Conservation (phyloP, 2,329 filamentous ascomycete species). For the Botrytis elliptica region DNA sequence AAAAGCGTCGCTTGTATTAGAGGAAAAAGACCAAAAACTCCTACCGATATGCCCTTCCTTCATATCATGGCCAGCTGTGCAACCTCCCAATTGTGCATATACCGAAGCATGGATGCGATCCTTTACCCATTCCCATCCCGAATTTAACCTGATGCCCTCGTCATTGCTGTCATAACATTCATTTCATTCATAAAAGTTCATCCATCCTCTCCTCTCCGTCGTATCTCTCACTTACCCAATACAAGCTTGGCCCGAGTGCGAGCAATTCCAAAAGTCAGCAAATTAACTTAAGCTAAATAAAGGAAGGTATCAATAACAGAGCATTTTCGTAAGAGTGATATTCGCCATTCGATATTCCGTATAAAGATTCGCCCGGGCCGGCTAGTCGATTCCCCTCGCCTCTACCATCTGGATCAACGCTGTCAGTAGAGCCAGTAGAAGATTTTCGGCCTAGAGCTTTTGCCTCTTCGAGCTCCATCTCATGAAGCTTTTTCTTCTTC, state of each 20-base stretch:
- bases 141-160: not conserved
- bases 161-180: constrained; percentile 10
- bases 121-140: constrained; percentile 6
- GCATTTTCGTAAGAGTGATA: constrained; percentile 20
- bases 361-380: constrained; percentile 18
- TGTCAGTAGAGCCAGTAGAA: constrained; percentile 28
- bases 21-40: constrained; percentile 1
- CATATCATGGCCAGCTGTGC: not conserved
- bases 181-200: not conserved
- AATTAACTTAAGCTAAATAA: constrained; percentile 13
- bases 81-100: constrained; percentile 4
- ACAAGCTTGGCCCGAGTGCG: constrained; percentile 7
- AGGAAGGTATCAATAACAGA: constrained; percentile 21
- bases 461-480: constrained; percentile 60
- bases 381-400: constrained; percentile 18
- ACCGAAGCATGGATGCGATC: not conserved
- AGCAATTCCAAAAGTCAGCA: constrained; percentile 8
- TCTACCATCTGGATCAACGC: constrained; percentile 14
- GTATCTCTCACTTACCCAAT: not conserved
- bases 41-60: not conserved
- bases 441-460: constrained; percentile 45
- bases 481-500: constrained; percentile 54
- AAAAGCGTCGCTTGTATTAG: not conserved
- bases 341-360: constrained; percentile 18
- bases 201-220: not conserved